These are phyloP conservation scores for Wickerhamomyces ciferrii DNA, from an alignment of 805 yeast species.

Conservation along the genomic window DNA sequence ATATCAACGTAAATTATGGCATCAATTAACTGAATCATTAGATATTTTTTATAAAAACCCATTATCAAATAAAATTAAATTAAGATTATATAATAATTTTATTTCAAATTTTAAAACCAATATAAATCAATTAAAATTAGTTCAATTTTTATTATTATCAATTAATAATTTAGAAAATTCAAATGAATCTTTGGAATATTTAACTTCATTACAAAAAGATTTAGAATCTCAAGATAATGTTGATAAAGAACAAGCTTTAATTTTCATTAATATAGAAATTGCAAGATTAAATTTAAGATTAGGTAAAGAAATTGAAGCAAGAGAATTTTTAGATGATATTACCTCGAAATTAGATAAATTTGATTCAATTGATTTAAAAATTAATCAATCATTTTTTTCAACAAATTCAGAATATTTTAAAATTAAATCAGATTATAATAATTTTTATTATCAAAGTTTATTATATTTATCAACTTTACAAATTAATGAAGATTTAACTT, in stretches of 20 bases:
- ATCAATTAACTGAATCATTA: conserved; percentile 75
- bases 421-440: conserved; percentile 70
- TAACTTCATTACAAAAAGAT: conserved; percentile 38
- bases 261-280: conserved; percentile 62
- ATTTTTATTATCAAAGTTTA: conserved; percentile 75
- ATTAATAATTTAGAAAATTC: conserved; percentile 34
- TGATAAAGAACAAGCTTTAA: conserved; percentile 47
- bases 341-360: conserved; percentile 51
- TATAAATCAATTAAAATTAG: conserved; percentile 74
- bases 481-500: conserved; percentile 32
- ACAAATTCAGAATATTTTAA: conserved; percentile 75
- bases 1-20: conserved; percentile 91
- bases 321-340: conserved; percentile 60
- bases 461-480: conserved; percentile 76
- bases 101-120: conserved; percentile 61
- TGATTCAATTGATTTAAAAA: conserved; percentile 52
- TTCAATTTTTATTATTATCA: conserved; percentile 63
- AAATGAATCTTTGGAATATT: conserved; percentile 46
- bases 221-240: conserved; percentile 34
- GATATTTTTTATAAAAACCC: conserved; percentile 54
- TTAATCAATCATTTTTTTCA: conserved; percentile 80
- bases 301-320: conserved; percentile 52
- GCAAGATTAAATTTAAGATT: conserved; percentile 64
- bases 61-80: conserved; percentile 47
- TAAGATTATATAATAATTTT: conserved; percentile 67